A percentile compares a stretch with the other conserved stretches of the same genome.
Evolutionary conservation across 2,329 filamentous ascomycete genomes (phyloP).

Genomic region (Botryotinia narcissicola): DNA sequence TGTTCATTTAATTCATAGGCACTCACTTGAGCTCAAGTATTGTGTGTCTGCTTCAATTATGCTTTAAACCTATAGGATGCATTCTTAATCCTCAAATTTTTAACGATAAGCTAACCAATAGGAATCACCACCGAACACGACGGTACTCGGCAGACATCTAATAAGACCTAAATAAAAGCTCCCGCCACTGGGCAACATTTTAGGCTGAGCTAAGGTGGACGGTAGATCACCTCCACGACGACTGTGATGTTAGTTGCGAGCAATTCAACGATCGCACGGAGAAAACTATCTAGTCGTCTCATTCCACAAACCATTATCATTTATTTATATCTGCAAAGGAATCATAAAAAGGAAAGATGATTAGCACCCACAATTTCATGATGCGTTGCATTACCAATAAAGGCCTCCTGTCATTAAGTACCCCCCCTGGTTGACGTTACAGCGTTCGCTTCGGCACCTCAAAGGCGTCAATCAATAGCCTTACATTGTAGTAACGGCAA

Average conservation of each 20-base stretch:
- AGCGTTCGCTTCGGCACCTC: slow-evolving; percentile 10
- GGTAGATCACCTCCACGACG: neutral
- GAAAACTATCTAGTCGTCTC: neutral
- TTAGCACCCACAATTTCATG: neutral
- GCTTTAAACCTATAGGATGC: neutral
- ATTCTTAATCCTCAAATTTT: neutral
- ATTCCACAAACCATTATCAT: neutral
- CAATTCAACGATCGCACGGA: neutral
- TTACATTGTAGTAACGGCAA: neutral
- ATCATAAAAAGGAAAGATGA: neutral
- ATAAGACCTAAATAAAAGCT: neutral
- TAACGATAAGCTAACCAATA: neutral
- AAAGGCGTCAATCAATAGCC: slow-evolving; percentile 2
- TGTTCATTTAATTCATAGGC: neutral
- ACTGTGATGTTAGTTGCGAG: neutral
- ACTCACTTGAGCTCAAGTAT: neutral
- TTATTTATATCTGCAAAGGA: neutral
- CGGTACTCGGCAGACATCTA: neutral
- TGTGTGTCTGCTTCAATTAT: neutral
- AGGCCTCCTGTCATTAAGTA: neutral
- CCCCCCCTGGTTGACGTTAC: neutral
- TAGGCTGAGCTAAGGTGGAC: neutral
- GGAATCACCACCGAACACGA: neutral
- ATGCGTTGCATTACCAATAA: neutral
- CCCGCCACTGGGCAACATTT: neutral